Evolutionary conservation across 73 alveolate genomes (phyloP), one percentile per base, ranked within the genome.

Genomic region (Breviolum minutum): DNA sequence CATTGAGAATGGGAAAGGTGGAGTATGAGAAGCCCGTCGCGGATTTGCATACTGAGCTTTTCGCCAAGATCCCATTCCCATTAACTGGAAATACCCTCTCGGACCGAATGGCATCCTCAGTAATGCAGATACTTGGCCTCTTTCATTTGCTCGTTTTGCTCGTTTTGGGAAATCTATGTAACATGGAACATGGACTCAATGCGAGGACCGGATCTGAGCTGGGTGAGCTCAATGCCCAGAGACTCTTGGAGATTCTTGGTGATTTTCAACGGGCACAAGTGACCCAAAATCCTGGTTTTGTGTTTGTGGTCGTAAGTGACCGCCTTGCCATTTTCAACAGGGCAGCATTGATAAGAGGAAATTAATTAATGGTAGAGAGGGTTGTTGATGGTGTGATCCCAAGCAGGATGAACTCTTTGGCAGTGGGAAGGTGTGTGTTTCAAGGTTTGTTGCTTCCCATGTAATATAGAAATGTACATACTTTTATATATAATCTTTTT

Each of bases 31-130:
- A 79, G 94, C 91, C 85, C 8, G 92, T 86, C 5, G 90, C 98
- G 74, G 99, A 94, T 40, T 61, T 94, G 71, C 99, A 77, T 40
- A 94, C 99, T 63, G 81, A 94, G 94, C 99, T 94, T 16, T 94
- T 94, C 22, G 99, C 99, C n/a, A 94, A 94, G 99, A 79, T 79
- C 80, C 99, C 99, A 22, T 94, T 79, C 62, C 99, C 99, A 20
- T 62, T 94, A 73, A 94, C 71, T 10, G 99, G 99, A 69, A 94
- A 77, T 70, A 94, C 99, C 6, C 86, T 94, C 71, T 94, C 99
- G 12, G 99, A 94, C 48, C 99, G 99, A 10, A 94, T 94, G 99
- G 94, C 94, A 12, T 94, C 99, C 32, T 94, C 99, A 10, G 98
- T 92, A 69, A 92, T 92, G 98, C 98, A 92, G 98, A 30, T 10